These are phyloP conservation scores for Monosporascus sp. DNA, from an alignment of 2,329 filamentous ascomycete genomes.

Conservation along the genomic window DNA sequence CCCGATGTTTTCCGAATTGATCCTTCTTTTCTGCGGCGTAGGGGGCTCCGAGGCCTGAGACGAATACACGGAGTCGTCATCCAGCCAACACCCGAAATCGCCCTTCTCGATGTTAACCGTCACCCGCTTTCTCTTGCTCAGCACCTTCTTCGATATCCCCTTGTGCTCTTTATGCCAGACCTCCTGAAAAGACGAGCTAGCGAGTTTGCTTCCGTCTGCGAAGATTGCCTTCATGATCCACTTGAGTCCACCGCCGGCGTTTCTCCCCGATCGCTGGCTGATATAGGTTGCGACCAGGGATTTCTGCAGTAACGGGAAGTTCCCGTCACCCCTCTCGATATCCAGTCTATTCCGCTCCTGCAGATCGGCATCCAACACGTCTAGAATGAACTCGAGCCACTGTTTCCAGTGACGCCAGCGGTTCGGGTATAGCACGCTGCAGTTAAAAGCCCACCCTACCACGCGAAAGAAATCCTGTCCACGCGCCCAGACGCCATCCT, in stretches of 20 bases:
- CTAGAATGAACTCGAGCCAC: slow-evolving; percentile 76
- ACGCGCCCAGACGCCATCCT: slow-evolving; percentile 65
- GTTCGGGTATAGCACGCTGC: slow-evolving; percentile 64
- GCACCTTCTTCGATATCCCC: slow-evolving; percentile 33
- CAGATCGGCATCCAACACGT: slow-evolving; percentile 70
- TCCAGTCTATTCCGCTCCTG: slow-evolving; percentile 50
- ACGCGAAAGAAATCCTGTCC: slow-evolving; percentile 85
- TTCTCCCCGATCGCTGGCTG: slow-evolving; percentile 38
- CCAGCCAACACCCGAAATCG: slow-evolving; percentile 56
- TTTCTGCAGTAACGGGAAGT: slow-evolving; percentile 36
- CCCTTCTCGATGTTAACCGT: slow-evolving; percentile 54
- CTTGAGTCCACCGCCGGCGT: slow-evolving; percentile 36
- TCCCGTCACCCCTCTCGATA: slow-evolving; percentile 23
- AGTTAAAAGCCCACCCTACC: slow-evolving; percentile 90
- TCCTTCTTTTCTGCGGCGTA: slow-evolving; percentile 35
- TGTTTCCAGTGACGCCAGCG: slow-evolving; percentile 78
- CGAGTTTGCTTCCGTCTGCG: slow-evolving; percentile 55
- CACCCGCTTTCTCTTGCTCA: slow-evolving; percentile 46
- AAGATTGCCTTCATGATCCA: slow-evolving; percentile 63
- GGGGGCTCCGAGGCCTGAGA: slow-evolving; percentile 42
- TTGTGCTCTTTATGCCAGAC: slow-evolving; percentile 63
- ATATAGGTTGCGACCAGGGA: slow-evolving; percentile 61
- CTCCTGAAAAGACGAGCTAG: slow-evolving; percentile 53
- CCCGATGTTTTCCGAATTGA: slow-evolving; percentile 16
- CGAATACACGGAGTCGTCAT: slow-evolving; percentile 45